Evolutionary conservation across 2,329 filamentous ascomycete species (phyloP), one percentile per base, ranked within the genome.

Genomic region (Pseudogymnoascus sp.): DNA sequence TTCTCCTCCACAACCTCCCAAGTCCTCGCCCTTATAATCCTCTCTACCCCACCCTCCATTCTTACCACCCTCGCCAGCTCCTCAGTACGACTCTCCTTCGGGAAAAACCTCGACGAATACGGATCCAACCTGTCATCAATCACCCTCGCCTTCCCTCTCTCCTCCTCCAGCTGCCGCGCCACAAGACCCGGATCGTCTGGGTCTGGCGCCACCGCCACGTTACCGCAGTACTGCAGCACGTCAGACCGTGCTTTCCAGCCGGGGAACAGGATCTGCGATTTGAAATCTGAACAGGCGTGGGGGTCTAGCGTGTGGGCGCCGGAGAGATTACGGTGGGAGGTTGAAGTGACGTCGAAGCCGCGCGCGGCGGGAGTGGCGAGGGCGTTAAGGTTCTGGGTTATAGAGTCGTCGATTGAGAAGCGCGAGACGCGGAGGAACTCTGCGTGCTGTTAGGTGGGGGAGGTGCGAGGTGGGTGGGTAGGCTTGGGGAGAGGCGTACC

Each of bases 41-140:
- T 80, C 74, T 95, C 90, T 13, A 95, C 83, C 37, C 82, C 82
- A 68, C 83, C 81, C 75, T 95, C 90, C 70, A 89, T 88, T 66
- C 88, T 79, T 61, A 95, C 75, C 58, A 92, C 70, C 39, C 78
- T 79, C 8, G 90, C 91, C 62, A 99, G 72, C 56, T 81, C 82
- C 74, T 96, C 89, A 0, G 91, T 94, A 64, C 91, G 80, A 12
- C 89, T 80, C 74, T 97, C 91, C 58, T 78, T 76, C 0, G 89
- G 85, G 66, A 92, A 92, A 71, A 90, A 95, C 21, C 92, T 79
- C 5, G 79, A 88, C 8, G 88, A 92, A 71, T 99, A 99, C 1
- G 94, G 94, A 75, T 99, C 94, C 61, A 96, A 72, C 60, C 94
- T 79, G 74, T 97, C 94, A 71, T 97, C 83, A 3, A 97, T 85